Evolutionary conservation across 192 early-diverging fungal genomes (phyloP), one percentile per base, ranked within the genome.

Genomic region (Dimargaris verticillata): DNA sequence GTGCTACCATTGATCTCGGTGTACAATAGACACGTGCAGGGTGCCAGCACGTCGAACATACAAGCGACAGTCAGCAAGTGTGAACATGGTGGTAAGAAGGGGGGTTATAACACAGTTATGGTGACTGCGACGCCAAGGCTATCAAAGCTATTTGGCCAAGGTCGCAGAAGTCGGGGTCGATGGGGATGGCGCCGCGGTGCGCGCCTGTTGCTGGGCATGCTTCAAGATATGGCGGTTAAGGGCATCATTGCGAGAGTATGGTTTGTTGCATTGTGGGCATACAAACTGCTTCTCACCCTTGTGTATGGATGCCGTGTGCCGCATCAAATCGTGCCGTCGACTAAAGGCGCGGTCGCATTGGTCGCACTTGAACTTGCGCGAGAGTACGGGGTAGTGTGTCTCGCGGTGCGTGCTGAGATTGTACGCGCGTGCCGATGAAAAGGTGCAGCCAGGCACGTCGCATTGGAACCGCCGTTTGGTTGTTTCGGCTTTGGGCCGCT

Each of bases 371-470:
- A 78, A 85, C 42, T 74, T 75, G 59, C 72, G 65, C n/a, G 69
- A 57, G 20, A 76, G 72, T 62, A 67, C 57, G 20, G 76, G 70
- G 62, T 82, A 64, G 74, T 94, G 91, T 26, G 83, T 85, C 62
- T 74, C 72, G 64, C 78, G 71, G 65, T 95, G 89, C n/a, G 82
- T 83, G 66, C 76, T 76, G 64, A 95, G 77, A 68, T 93, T 95
- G 78, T 84, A 95, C 43, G 79, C 80, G 52, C 90, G 79, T 15
- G 84, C 81, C 69, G 93, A 95, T 48, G 71, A 67, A 63, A 80
- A 83, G 66, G 75, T 71, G 69, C 92, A 95, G 46, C 55, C 55
- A 1, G 26, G 29, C 7, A n/a, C 28, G 55, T 58, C 29, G 29
- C 55, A 58, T 15, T 18, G 10, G 55, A 54, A 54, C 1, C 53